Percentiles rank a stretch among this genome's conserved stretches.
Conservation (phyloP, 2,329 filamentous ascomycete species). For the Colletotrichum somersetense region DNA sequence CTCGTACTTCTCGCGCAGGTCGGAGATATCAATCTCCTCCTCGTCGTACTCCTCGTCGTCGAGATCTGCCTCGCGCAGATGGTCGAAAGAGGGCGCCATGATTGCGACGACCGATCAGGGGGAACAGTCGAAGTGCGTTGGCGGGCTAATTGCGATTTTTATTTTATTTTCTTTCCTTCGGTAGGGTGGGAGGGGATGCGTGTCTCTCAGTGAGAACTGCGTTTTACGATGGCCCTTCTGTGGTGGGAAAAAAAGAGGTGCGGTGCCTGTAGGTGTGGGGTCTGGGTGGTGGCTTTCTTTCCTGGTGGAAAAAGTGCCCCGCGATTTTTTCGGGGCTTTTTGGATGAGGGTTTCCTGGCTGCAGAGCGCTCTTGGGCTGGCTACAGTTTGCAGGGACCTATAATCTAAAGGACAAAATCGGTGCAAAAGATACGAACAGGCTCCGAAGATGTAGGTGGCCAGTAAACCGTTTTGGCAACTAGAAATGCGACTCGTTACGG, state of each 20-base stretch:
- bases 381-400: conserved; percentile 14
- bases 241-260: conserved; percentile 43
- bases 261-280: conserved; percentile 39
- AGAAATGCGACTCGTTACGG: conserved; percentile 18
- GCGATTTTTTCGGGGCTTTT: conserved; percentile 37
- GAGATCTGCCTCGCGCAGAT: conserved; percentile 90
- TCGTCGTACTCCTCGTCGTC: conserved; percentile 88
- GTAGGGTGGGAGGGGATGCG: conserved; percentile 19
- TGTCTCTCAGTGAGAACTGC: conserved; percentile 39
- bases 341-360: conserved; percentile 32
- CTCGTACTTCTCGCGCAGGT: conserved; percentile 94
- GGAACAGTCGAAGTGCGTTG: conserved; percentile 28
- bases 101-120: conserved; percentile 57
- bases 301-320: conserved; percentile 36
- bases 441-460: neutral
- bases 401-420: neutral
- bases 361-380: conserved; percentile 30
- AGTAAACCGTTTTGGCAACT: neutral
- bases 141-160: conserved; percentile 18
- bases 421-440: conserved; percentile 9
- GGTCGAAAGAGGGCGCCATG: conserved; percentile 96
- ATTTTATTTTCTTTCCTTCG: neutral
- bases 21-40: conserved; percentile 94
- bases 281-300: conserved; percentile 26
- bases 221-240: conserved; percentile 36